Base-by-base conservation (phyloP, 306 rosid genomes). In the Rosa persica region DNA sequence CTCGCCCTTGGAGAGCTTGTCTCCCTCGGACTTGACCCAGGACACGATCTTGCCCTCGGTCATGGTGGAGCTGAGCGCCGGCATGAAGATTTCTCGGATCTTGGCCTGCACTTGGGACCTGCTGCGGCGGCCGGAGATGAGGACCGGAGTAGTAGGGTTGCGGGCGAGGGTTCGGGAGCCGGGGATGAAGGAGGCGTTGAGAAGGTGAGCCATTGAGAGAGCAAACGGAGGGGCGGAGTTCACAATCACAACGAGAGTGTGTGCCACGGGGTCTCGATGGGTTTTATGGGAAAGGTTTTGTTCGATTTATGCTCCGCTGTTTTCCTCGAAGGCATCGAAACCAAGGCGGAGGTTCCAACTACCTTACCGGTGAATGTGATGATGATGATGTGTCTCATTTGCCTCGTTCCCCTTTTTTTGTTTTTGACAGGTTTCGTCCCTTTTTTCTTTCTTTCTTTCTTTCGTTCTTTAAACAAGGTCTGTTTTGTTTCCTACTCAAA, bases 81-180 rank as follows among this genome's bases (percentile, higher is more conserved):
- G 99, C 99, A 96, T 96, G 89, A 96, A 93, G 64, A 96, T 96
- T 83, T 96, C 99, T 3, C 99, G 93, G 91, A 96, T 91, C 94
- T 90, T 96, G 23, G 98, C 97, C 4, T 86, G 88, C 20, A 90
- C 86, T 13, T 38, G 86, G 46, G 2, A 17, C 4, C 80, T 12
- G 67, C 75, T 20, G 20, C 81, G 75, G 67, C 52, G 82, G 34
- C 42, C 44, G 39, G 84, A 51, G 73, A 79, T n/a, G 25, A 74
- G 81, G 25, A 62, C 19, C 0, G 55, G 39, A 49, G 34, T 2
- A 67, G 58, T 16, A 11, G 74, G 57, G 13, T 1, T 19, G 34
- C 73, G 81, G 79, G 84, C 74, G 73, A 88, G 84, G 30, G 87
- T 0, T 6, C 83, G 58, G 25, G 87, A 80, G 40, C 87, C 55